A percentile compares a stretch with the other conserved stretches of the same genome.
These are phyloP conservation scores for Lipomyces starkeyi DNA, from an alignment of 805 yeast genomes.

Conservation along the genomic window DNA sequence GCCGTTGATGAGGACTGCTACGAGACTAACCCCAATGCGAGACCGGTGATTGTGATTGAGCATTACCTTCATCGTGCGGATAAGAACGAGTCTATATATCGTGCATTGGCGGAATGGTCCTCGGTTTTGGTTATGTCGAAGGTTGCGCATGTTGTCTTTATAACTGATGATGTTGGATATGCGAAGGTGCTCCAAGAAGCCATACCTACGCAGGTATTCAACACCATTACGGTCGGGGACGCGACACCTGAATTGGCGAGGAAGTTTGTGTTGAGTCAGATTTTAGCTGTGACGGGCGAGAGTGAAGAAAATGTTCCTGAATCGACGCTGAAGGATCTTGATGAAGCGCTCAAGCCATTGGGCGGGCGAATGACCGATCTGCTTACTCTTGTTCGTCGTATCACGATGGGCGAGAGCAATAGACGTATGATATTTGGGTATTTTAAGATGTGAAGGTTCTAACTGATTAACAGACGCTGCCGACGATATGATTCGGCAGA, in stretches of 20 bases:
- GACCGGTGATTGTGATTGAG: constrained; percentile 85
- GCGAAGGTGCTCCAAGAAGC: constrained; percentile 68
- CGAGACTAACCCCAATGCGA: constrained; percentile 81
- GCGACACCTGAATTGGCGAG: constrained; percentile 75
- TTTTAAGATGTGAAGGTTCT: not conserved
- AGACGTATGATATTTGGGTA: constrained; percentile 9
- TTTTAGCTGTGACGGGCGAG: constrained; percentile 44
- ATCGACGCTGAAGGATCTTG: constrained; percentile 50
- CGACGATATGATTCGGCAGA: constrained; percentile 77
- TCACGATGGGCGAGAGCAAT: constrained; percentile 86
- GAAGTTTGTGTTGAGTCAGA: constrained; percentile 63
- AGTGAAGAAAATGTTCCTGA: constrained; percentile 42
- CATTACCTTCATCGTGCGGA: constrained; percentile 68
- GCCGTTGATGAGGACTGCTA: constrained; percentile 79
- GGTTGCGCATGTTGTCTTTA: constrained; percentile 85
- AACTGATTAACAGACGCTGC: constrained; percentile 60
- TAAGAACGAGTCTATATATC: constrained; percentile 68
- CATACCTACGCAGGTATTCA: constrained; percentile 86
- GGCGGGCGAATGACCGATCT: constrained; percentile 96
- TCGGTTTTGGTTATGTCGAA: constrained; percentile 75
- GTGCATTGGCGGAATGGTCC: constrained; percentile 87
- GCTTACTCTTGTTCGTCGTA: constrained; percentile 86
- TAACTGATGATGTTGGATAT: constrained; percentile 85
- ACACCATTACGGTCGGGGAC: constrained; percentile 74
- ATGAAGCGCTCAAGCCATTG: constrained; percentile 67